Base-by-base conservation (phyloP, 495 filamentous ascomycete species). In the Tuber calosporum region DNA sequence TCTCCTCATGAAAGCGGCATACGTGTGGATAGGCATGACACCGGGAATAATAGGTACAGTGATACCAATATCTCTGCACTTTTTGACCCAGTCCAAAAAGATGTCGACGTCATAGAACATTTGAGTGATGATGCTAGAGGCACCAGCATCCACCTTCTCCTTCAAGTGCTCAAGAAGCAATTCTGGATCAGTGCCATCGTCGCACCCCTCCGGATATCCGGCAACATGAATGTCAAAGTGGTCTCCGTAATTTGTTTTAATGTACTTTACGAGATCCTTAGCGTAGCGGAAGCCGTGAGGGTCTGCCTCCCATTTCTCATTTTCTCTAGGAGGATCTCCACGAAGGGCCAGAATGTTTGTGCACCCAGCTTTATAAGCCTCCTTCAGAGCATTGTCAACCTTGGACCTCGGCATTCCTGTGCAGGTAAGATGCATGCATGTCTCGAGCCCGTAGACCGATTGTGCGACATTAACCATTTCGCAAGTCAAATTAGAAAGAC, bases 51-150 rank as follows among this genome's bases (percentile, higher is more conserved):
- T 96, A 37, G 96, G 94, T 37, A 96, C 87, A 30, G 84, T 89
- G 81, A 99, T 93, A 34, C 96, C 96, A 80, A 87, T 89, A 37
- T 88, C 93, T 45, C 93, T 88, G 71, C 91, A 91, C 82, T 92
- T 94, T 72, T 87, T 82, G 42, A 96, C 92, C 96, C 96, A 99
- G 62, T 87, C 85, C 41, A 98, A 83, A 83, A 98, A 99, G 79
- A 92, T 93, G 79, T 99, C 94, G 38, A 89, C 93, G 82, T 98
- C 94, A 84, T 99, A 99, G 83, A 97, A 97, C 96, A 99, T 99
- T 85, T 99, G 96, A 0, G 96, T 98, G 70, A 99, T 90, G 68
- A 99, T 89, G 83, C 97, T 97, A 15, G 92, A 89, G 70, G 90
- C 93, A 48, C 96, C 96, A 68, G 92, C 92, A 84, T 99, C 96